Conservation (phyloP, 768 basidiomycete genomes). For the Tricholoma hemisulphureum region DNA sequence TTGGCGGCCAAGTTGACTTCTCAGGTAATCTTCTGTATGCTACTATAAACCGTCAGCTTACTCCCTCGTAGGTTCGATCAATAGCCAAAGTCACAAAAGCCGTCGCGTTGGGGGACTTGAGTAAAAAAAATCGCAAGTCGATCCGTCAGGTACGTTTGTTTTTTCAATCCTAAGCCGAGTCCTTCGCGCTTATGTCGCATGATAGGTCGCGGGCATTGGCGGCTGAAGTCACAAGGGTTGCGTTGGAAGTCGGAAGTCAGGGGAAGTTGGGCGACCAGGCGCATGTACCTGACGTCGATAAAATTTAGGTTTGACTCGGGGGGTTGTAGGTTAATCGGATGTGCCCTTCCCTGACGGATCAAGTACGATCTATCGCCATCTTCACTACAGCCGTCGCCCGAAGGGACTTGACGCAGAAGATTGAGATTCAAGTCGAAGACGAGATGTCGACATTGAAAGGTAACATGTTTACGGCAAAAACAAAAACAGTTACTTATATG, state of each 20-base stretch:
- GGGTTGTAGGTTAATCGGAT: conserved; percentile 64
- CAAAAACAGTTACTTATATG: too few relatives aligned
- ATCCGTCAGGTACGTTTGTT: conserved; percentile 34
- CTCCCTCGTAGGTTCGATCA: conserved; percentile 58
- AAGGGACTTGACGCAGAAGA: conserved; percentile 88
- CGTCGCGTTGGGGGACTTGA: conserved; percentile 86
- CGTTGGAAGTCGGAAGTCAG: conserved; percentile 83
- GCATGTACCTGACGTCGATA: conserved; percentile 79
- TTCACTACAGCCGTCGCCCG: conserved; percentile 89
- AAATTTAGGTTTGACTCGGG: not conserved
- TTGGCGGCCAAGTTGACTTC: conserved; percentile 75
- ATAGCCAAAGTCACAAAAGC: conserved; percentile 94
- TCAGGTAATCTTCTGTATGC: conserved; percentile 41
- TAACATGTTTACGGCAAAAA: conserved; percentile 26
- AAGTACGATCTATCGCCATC: conserved; percentile 79
- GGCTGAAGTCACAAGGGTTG: conserved; percentile 82
- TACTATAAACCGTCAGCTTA: not conserved
- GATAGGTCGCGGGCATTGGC: conserved; percentile 57
- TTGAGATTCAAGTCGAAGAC: conserved; percentile 38
- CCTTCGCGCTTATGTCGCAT: conserved; percentile 21
- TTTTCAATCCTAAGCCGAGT: not conserved
- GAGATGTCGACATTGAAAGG: conserved; percentile 83
- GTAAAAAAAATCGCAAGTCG: conserved; percentile 90
- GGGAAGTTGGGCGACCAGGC: conserved; percentile 90
- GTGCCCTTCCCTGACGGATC: conserved; percentile 77